A percentile compares a stretch with the other conserved stretches of the same genome.
Conservation (phyloP, 345 rosid species). For the Hypericum androsaemum region DNA sequence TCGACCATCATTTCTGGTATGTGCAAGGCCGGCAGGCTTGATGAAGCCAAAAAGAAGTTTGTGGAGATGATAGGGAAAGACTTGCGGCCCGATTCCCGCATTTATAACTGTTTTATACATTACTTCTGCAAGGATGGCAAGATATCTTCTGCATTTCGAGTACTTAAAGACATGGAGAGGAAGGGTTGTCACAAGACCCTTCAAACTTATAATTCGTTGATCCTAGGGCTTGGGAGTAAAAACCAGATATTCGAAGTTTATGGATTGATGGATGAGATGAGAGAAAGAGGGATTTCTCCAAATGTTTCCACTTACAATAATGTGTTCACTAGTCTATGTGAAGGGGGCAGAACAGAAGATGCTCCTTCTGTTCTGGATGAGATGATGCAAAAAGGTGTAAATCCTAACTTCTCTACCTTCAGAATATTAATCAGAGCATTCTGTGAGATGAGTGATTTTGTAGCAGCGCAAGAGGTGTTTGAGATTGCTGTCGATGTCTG, state of each 20-base stretch:
- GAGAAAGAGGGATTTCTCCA: slow-evolving; percentile 76
- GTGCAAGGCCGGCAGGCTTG: slow-evolving; percentile 70
- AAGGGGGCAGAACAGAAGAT: slow-evolving; percentile 66
- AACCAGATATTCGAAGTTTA: slow-evolving; percentile 79
- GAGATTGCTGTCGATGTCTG: slow-evolving; percentile 64
- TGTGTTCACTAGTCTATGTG: slow-evolving; percentile 67
- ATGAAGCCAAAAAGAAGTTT: slow-evolving; percentile 73
- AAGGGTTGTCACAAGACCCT: slow-evolving; percentile 68
- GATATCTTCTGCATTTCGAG: slow-evolving; percentile 81
- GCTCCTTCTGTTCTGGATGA: slow-evolving; percentile 69
- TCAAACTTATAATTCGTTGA: slow-evolving; percentile 80
- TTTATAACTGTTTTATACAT: slow-evolving; percentile 64
- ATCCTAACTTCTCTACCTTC: slow-evolving; percentile 65
- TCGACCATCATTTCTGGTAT: slow-evolving; percentile 65
- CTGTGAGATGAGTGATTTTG: slow-evolving; percentile 55
- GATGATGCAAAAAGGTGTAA: slow-evolving; percentile 67
- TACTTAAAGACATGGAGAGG: slow-evolving; percentile 97
- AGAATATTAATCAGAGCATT: slow-evolving; percentile 64
- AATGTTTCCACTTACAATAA: slow-evolving; percentile 67
- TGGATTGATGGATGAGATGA: slow-evolving; percentile 94
- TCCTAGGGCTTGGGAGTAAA: slow-evolving; percentile 67
- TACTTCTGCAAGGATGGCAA: slow-evolving; percentile 81
- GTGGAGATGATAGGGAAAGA: slow-evolving; percentile 67
- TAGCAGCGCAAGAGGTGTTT: slow-evolving; percentile 59
- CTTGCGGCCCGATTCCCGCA: slow-evolving; percentile 63